Base-by-base conservation (phyloP, 1,284 basidiomycete genomes). In the Nidula niveotomentosa region DNA sequence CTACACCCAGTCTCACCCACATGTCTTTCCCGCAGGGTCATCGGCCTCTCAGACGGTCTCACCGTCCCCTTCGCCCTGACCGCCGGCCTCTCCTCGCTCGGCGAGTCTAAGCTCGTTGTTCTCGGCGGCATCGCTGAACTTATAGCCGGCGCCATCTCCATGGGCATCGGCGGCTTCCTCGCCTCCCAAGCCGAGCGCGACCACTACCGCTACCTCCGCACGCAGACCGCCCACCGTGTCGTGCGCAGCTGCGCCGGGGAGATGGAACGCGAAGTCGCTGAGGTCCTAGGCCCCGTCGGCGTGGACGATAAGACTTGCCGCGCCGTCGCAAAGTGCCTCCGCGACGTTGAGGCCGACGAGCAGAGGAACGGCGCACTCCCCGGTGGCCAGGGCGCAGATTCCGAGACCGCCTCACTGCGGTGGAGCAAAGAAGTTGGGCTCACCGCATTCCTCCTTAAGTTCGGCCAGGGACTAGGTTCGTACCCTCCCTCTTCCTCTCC, bases 131-230 rank as follows among this genome's bases (percentile, higher is more conserved):
- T 97, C 50, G 93, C 96, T 33, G 93, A 98, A 70, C 86, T 97
- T 60, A 92, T 95, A 56, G 93, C 94, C 2, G 95, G 96, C n/a
- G 92, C 94, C 8, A 93, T 98, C 58, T 90, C 88, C 0, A 99
- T 98, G 96, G 96, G 96, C 57, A 91, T 98, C 49, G 96, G 96
- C 54, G 96, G 96, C 23, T 98, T 96, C 80, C 88, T 99, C 53
- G 94, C 94, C 1, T 94, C 96, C 0, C 94, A 98, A 72, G 92
- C 96, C 39, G 96, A 99, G 72, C 85, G 94, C 51, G 94, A 98
- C 71, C 92, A 96, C 73, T 95, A 93, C 74, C 90, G 89, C 56
- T 96, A 91, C 73, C 84, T 92, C 43, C 84, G 80, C 39, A 79
- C 83, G 45, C 81, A 85, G 60, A 94, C 91, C 3, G 78, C 86